Base-by-base conservation (phyloP, 441 rosid species). In the Hura crepitans region DNA sequence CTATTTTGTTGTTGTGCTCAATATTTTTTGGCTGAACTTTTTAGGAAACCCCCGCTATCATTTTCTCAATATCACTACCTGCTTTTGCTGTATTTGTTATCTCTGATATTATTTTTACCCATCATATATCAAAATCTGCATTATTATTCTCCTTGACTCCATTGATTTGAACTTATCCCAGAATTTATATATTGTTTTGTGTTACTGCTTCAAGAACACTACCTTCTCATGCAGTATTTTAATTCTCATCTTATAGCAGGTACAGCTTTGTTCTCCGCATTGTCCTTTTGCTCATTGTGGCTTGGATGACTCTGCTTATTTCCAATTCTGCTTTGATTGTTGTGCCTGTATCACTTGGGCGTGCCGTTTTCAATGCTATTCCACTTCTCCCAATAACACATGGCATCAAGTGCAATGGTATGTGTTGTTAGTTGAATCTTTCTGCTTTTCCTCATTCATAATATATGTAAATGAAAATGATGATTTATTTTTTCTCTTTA, bases 361-460 rank as follows among this genome's bases (percentile, higher is more conserved):
- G 97, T 69, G 84, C 85, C 63, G 85, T 95, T 73, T 90, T 95
- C 81, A 90, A 86, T 81, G 85, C 88, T 75, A 87, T 95, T 76
- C 98, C 99, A 73, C 85, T 81, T 74, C 96, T 95, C 56, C 99
- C 99, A 49, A 85, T 87, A 82, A 92, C 99, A 69, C 98, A 95
- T 71, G 99, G 98, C 75, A 84, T 95, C 81, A 90, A 92, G 78
- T 92, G 97, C 91, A 95, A 95, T 63, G 99, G 99, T 95, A 89
- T 57, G 69, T 58, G 15, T 56, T 45, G 62, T 61, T 54, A 3
- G 13, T 77, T 65, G 23, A 62, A 27, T 51, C 55, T 47, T 9
- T 51, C 54, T 54, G 37, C 7, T 42, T n/a, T 4, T 49, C 45
- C n/a, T 27, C 10, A 33, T 53, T 35, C 13, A 37, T 70, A 53